Base-by-base conservation (phyloP, 2,329 filamentous ascomycete species). In the Scopulariopsis brevicaulis region DNA sequence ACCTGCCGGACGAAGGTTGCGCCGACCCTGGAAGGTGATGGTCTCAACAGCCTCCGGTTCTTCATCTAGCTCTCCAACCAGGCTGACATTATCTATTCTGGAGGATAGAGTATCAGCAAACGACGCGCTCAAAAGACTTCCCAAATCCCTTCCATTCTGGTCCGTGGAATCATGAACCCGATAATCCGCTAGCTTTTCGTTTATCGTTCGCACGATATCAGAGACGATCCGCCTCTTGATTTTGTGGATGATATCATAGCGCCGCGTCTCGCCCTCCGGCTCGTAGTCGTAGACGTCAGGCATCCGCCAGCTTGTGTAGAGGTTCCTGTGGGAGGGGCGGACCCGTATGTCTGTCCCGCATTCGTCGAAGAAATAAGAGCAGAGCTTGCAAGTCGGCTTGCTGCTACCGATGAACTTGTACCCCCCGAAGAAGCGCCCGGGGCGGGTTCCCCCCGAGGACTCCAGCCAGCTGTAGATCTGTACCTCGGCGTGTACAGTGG, bases 341-440 rank as follows among this genome's bases (percentile, higher is more conserved):
- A 69, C 66, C 2, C 62, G 54, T 2, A 73, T 64, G 0, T 63
- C 59, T 2, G 63, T 59, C 0, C 62, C 61, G 37, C 68, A 65
- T 0, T 62, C 61, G 1, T 57, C 55, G n/a, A 75, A 72, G 55
- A 72, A 76, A 54, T 69, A 68, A 3, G 63, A 48, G 28, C 73
- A 76, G 1, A 76, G 65, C 0, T 67, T 65, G 37, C 73, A 76
- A 0, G 71, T 69, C 0, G 72, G 72, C 60, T 76, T 76, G 62
- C 71, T 73, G 32, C 64, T 65, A 0, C 72, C 73, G n/a, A 76
- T 71, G 57, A 74, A 75, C 15, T 61, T 64, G 59, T 64, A 67
- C 10, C 62, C 59, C 0, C 59, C 48, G 58, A 70, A 75, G 64
- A 72, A 74, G 0, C 40, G 40, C 0, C 60, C 28, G 0, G 10